Percentiles rank a stretch among this genome's conserved stretches.
phyloP scores from a whole-genome alignment of 768 basidiomycete species.

The Hypsizygus marmoreus region DNA sequence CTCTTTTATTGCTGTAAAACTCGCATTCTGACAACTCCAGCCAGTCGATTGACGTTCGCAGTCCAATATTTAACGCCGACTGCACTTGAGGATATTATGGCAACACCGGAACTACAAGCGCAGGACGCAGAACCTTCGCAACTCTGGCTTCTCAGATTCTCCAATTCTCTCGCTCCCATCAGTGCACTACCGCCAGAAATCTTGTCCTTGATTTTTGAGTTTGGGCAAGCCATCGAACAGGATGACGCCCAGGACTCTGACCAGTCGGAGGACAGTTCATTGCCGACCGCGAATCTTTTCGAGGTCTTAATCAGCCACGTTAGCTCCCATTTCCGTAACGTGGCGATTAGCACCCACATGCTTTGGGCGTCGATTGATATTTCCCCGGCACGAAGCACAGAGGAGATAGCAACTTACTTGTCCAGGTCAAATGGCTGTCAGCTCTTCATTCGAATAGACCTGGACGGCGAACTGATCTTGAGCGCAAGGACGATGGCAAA shows the following conservation, averaged over 20 bases:
- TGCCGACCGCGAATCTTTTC: slow-evolving; percentile 24
- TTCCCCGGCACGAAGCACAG: slow-evolving; percentile 15
- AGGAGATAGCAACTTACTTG: slow-evolving; percentile 31
- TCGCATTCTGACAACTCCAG: no score
- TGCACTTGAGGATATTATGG: no score
- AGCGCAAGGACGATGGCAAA: slow-evolving; percentile 20
- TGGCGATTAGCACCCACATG: slow-evolving; percentile 35
- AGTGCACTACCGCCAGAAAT: slow-evolving; percentile 32
- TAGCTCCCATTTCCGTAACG: slow-evolving; percentile 36
- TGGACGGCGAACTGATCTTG: slow-evolving; percentile 9
- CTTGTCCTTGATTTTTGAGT: slow-evolving; percentile 32
- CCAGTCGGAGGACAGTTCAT: slow-evolving; percentile 1
- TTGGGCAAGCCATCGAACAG: slow-evolving; percentile 20
- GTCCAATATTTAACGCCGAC: no score
- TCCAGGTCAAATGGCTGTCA: slow-evolving; percentile 31
- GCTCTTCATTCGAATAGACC: slow-evolving; percentile 35
- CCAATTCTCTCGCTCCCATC: slow-evolving; percentile 16
- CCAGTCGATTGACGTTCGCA: no score
- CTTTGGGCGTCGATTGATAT: slow-evolving; percentile 45
- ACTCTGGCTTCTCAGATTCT: not conserved
- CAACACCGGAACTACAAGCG: no score
- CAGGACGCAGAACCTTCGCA: not conserved
- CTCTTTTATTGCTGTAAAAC: no score
- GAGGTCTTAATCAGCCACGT: slow-evolving; percentile 43
- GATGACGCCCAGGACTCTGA: slow-evolving; percentile 12